Evolutionary conservation across 805 yeast genomes (phyloP), one percentile per base, ranked within the genome.

Genomic region (Starmerella riodocensis): DNA sequence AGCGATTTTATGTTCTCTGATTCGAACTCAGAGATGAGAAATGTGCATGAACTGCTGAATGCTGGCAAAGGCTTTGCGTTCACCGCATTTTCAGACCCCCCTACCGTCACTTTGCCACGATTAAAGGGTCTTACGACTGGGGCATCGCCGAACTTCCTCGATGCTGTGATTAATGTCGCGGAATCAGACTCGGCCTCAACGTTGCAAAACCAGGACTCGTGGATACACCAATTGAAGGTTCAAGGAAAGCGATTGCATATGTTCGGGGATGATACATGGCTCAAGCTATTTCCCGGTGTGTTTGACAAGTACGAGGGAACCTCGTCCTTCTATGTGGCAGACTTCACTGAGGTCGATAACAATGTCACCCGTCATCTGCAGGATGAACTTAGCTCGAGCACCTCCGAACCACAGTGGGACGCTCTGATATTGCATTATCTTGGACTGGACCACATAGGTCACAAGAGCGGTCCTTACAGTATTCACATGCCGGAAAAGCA

Each of bases 221-320:
- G 96, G 95, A 56, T 86, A 8, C 65, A 66, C 26, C 97, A 91
- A 54, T 66, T 85, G 59, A 39, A 51, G 11, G 32, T 39, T 2
- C 54, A 54, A 4, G 57, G 56, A 22, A 67, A 67, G 54, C 64
- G 53, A 17, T 63, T 91, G 22, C 79, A 85, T 54, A 82, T 91
- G 71, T 88, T 71, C 62, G 99, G 99, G 24, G 99, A 91, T 59
- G 98, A 91, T 55, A 91, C 99, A 1, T 91, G 99, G 99, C 59
- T 86, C 46, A 86, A 84, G 54, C 65, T 91, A 35, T 91, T 86
- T 49, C 94, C 95, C 0, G 58, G 54, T 4, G 67, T 67, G 47
- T 86, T 88, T 53, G 64, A 66, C 17, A 64, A 69, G 33, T 61
- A 56, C 22, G 97, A 91, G 29, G 97, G 97, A 1, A 88, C 97